Conservation (phyloP, 176 grass and related monocot genomes). For the Secale cereale region DNA sequence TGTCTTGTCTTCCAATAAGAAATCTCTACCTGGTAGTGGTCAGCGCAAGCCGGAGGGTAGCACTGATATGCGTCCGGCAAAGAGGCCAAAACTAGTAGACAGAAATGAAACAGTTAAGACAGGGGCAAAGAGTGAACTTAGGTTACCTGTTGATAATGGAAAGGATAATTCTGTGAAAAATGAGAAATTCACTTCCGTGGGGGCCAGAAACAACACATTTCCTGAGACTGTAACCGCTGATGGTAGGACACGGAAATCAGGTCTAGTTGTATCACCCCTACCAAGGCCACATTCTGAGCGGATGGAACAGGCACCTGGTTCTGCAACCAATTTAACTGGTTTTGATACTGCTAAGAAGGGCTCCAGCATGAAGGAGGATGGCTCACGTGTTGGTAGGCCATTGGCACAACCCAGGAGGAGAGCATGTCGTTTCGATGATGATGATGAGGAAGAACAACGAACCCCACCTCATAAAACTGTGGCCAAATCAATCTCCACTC, state of each 20-base stretch:
- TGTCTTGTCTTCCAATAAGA: conserved; percentile 30
- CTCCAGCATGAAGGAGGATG: conserved; percentile 41
- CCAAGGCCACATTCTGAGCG: conserved; percentile 35
- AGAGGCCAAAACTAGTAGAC: conserved; percentile 41
- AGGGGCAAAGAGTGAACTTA: conserved; percentile 22
- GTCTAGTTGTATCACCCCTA: conserved; percentile 15
- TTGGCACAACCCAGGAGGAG: conserved; percentile 50
- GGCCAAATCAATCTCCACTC: conserved; percentile 34
- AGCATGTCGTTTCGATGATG: conserved; percentile 60
- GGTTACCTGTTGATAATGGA: conserved; percentile 17
- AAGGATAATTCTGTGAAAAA: conserved; percentile 35
- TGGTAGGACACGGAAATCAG: conserved; percentile 23
- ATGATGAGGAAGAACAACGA: conserved; percentile 58
- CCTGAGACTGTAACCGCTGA: conserved; percentile 16
- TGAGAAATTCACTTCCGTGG: conserved; percentile 29
- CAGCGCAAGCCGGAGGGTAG: conserved; percentile 36
- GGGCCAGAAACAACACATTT: conserved; percentile 26
- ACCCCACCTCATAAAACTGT: conserved; percentile 69
- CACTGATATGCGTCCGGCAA: conserved; percentile 41
- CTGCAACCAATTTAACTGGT: conserved; percentile 25
- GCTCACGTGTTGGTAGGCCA: conserved; percentile 30
- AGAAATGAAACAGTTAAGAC: conserved; percentile 36
- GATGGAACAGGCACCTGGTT: conserved; percentile 30
- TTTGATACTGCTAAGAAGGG: conserved; percentile 39
- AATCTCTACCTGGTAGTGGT: conserved; percentile 30